Base-by-base conservation (phyloP, 768 basidiomycete species). In the Leccinum broughii region DNA sequence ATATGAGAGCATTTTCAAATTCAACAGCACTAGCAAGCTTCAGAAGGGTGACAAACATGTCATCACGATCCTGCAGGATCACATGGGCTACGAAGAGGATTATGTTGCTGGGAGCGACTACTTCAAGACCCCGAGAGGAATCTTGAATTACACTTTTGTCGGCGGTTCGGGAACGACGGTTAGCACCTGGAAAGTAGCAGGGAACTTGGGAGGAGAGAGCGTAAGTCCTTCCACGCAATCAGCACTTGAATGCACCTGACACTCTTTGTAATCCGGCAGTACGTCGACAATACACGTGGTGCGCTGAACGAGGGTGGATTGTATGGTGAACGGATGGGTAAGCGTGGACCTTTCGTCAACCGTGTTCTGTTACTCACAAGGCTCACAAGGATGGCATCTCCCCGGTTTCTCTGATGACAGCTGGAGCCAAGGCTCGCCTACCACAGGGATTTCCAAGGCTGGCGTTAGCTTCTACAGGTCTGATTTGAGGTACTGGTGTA, bases 261-360 rank as follows among this genome's bases (percentile, higher is more conserved):
- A 26, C n/a, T 11, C 50, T 28, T 30, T 22, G 35, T 35, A 39
- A 6, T 50, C 41, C 2, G 53, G n/a, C 28, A 82, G 80, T 82
- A 80, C 62, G 68, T 71, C 32, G 85, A 87, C 66, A 75, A 59
- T 22, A 72, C 75, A 24, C 79, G 86, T 17, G 85, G 85, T 6
- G 76, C 83, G n/a, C 70, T 83, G 58, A 86, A 87, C 61, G 84
- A 85, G 67, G 85, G 85, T 9, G 85, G 85, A 2, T 66, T 85
- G 2, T 84, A 78, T 58, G 83, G 75, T 14, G 85, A 86, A 68
- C 78, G 85, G 17, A 78, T 80, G 76, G 82, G 66, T 58, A 49
- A 56, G 50, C 32, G 28, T 28, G 57, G 17, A 6, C 3, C 0
- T 14, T 51, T 39, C 26, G 20, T 22, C 6, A 17, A 14, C 17